Evolutionary conservation across 768 basidiomycete genomes (phyloP).

Genomic region (Cystobasidium onofrii): DNA sequence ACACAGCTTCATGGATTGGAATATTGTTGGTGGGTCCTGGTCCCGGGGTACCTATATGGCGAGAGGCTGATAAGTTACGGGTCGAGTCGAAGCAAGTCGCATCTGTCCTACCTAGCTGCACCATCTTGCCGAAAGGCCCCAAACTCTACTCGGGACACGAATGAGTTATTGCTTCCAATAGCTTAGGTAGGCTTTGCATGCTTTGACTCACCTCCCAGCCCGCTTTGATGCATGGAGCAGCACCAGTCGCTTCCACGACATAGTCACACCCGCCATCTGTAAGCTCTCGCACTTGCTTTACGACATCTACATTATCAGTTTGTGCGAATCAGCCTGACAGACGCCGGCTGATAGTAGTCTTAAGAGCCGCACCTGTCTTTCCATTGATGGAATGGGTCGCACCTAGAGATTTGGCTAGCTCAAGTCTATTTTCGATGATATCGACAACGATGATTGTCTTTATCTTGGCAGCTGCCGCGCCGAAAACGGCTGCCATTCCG

Average conservation of each 20-base stretch:
- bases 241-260: slow-evolving; percentile 38
- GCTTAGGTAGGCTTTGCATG: too few relatives aligned
- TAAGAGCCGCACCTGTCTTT: not conserved
- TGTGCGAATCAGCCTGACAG: too few relatives aligned
- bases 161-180: slow-evolving; percentile 4
- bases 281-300: slow-evolving; percentile 28
- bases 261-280: slow-evolving; percentile 37
- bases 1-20: slow-evolving; percentile 18
- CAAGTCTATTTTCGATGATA: slow-evolving; percentile 30
- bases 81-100: too few relatives aligned
- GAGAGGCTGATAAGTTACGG: too few relatives aligned
- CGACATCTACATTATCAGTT: not conserved
- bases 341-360: too few relatives aligned
- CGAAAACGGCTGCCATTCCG: slow-evolving; percentile 38
- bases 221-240: slow-evolving; percentile 26
- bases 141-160: not conserved
- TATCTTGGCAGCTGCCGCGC: slow-evolving; percentile 31
- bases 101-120: not conserved
- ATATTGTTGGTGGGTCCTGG: slow-evolving; percentile 25
- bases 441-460: slow-evolving; percentile 39
- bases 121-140: slow-evolving; percentile 30
- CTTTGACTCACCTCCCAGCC: slow-evolving; percentile 33
- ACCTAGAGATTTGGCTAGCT: slow-evolving; percentile 36
- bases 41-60: not conserved
- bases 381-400: slow-evolving; percentile 38